Percentiles rank a stretch among this genome's conserved stretches.
phyloP scores from a whole-genome alignment of 2,329 filamentous ascomycete genomes.

The Myrmaecium sp. region DNA sequence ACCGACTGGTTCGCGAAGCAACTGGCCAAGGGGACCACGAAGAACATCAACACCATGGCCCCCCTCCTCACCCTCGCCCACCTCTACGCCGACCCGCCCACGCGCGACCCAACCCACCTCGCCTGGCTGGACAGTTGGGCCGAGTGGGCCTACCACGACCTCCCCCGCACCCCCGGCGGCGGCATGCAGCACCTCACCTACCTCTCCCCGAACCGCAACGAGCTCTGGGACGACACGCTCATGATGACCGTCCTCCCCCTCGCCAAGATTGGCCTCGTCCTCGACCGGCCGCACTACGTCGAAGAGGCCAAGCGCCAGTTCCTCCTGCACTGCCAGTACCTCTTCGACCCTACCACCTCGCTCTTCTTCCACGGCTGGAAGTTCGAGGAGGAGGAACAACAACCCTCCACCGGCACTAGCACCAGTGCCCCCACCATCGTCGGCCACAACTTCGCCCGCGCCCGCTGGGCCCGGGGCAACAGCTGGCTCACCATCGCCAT shows the following conservation, averaged over 20 bases:
- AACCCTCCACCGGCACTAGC: too few species aligned
- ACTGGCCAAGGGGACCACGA: conserved; percentile 56
- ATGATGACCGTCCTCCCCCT: conserved; percentile 79
- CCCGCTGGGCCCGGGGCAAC: conserved; percentile 44
- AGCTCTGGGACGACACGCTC: conserved; percentile 72
- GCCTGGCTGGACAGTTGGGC: conserved; percentile 70
- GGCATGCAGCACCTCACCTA: conserved; percentile 65
- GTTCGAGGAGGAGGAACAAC: conserved; percentile 42
- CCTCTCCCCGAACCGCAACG: conserved; percentile 49
- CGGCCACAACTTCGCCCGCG: conserved; percentile 39
- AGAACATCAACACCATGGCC: conserved; percentile 78
- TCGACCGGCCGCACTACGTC: conserved; percentile 54
- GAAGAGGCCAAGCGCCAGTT: conserved; percentile 66
- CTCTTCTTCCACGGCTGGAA: conserved; percentile 75
- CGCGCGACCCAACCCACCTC: conserved; percentile 48
- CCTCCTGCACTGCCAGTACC: conserved; percentile 60
- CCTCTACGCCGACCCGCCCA: conserved; percentile 51
- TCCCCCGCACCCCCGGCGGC: conserved; percentile 54
- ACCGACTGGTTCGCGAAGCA: conserved; percentile 56
- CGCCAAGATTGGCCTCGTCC: conserved; percentile 59
- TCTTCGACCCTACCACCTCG: conserved; percentile 54
- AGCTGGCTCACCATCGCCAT: conserved; percentile 71
- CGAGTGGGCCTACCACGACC: conserved; percentile 66
- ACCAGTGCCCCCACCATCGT: conserved; percentile 23
- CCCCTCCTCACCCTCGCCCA: conserved; percentile 59